Percentiles rank a stretch among this genome's conserved stretches.
Evolutionary conservation across 805 yeast genomes (phyloP).

Genomic region (Scheffersomyces ergatensis): DNA sequence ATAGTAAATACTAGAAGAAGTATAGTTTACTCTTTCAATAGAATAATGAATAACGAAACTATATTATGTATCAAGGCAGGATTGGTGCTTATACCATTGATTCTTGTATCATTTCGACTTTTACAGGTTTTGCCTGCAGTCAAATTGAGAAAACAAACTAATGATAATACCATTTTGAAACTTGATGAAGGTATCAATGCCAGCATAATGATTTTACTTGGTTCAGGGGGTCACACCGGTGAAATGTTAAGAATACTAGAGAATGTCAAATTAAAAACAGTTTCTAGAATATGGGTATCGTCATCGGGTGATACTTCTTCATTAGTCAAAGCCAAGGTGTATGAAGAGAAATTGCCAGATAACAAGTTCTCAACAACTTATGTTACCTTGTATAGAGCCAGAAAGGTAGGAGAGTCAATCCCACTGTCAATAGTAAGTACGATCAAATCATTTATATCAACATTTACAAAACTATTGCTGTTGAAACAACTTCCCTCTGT

Average conservation of each 20-base stretch:
- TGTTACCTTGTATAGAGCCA: constrained; percentile 51
- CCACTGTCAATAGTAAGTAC: constrained; percentile 48
- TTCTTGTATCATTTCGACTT: background rate
- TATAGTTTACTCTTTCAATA: too few species aligned
- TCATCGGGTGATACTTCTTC: constrained; percentile 56
- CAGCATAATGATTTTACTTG: constrained; percentile 68
- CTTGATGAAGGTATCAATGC: constrained; percentile 9
- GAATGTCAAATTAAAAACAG: constrained; percentile 27
- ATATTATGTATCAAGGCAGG: background rate
- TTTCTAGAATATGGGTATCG: constrained; percentile 37
- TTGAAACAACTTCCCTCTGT: constrained; percentile 38
- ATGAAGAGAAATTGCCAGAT: constrained; percentile 24
- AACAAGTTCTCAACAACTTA: constrained; percentile 14
- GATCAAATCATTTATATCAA: constrained; percentile 28
- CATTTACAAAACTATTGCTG: constrained; percentile 21
- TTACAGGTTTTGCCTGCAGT: background rate
- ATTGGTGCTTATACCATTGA: background rate
- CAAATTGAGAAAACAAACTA: background rate
- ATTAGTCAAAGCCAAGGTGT: constrained; percentile 32
- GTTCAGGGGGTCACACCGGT: constrained; percentile 97
- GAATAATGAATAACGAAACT: background rate
- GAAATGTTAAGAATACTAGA: constrained; percentile 78
- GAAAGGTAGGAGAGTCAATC: constrained; percentile 57
- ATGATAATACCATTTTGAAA: background rate
- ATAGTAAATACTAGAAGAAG: too few species aligned